Percentiles rank a stretch among this genome's conserved stretches.
These are phyloP conservation scores for Cystobasidium slooffiae DNA, from an alignment of 1,284 basidiomycete genomes.

Conservation along the genomic window DNA sequence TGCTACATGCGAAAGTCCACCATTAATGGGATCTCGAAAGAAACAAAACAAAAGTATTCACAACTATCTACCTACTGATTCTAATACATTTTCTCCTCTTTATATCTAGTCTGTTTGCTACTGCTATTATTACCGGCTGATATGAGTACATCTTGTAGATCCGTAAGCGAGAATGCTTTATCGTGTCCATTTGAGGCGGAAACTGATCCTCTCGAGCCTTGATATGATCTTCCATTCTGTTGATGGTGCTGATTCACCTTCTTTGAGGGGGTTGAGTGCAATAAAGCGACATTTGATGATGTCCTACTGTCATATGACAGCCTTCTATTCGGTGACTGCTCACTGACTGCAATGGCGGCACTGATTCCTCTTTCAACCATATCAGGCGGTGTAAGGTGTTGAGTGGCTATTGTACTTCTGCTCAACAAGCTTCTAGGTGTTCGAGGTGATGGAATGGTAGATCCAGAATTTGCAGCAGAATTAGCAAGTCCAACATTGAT, in stretches of 20 bases:
- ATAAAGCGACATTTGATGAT: background rate
- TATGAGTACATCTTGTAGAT: constrained; percentile 33
- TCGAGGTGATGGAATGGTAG: constrained; percentile 15
- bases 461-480: background rate
- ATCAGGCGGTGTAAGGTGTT: background rate
- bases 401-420: background rate
- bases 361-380: background rate
- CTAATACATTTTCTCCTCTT: constrained; percentile 38
- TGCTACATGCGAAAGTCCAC: too few relatives aligned
- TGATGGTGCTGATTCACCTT: background rate
- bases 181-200: constrained; percentile 1
- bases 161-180: constrained; percentile 27
- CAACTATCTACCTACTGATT: too few relatives aligned
- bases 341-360: background rate
- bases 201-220: background rate
- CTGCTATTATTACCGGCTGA: background rate
- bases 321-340: constrained; percentile 3
- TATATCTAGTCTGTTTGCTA: background rate
- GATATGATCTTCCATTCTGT: constrained; percentile 11
- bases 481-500: constrained; percentile 26
- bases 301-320: constrained; percentile 13
- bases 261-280: background rate
- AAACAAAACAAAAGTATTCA: too few relatives aligned
- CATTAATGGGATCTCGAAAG: too few relatives aligned
- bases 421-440: constrained; percentile 14